Base-by-base conservation (phyloP, 169 alveolate genomes). In the Plasmodium coatneyi region DNA sequence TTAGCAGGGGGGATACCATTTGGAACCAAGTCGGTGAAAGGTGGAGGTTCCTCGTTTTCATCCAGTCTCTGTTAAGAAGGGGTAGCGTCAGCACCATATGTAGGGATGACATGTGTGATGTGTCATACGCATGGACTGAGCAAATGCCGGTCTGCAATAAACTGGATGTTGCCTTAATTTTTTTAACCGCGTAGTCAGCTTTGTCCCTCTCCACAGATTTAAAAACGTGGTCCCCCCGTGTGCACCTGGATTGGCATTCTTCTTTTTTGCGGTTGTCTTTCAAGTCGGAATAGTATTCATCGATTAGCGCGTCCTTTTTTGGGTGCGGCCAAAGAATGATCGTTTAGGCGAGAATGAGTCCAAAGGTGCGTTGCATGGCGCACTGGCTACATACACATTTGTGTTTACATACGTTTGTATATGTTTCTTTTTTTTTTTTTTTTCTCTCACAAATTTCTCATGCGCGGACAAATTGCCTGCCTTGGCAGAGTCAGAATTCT, bases 1-100 rank as follows among this genome's bases (percentile, higher is more conserved):
- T 41, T 19, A 80, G 39, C 2, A 22, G 4, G 1, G 36, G 28
- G 22, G 32, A 34, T 28, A 82, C 93, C 93, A 54, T 84, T 84
- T 49, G 76, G 86, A 46, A 84, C 84, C 52, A 84, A 74, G 41
- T 84, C 93, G 14, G 86, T 36, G 49, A 84, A 74, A 28, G 30
- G 79, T 10, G 93, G 93, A 52, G 93, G 86, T 7, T 72, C 86
- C 14, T 74, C 93, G n/a, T 84, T 84, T 25, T 84, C 93, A 84
- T 84, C 93, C 32, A 84, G 43, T 84, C 93, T 84, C 93, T 84
- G 22, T 30, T 41, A 41, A 9, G 16, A 80, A 6, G 60, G 60
- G 79, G 78, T 28, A 83, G 30, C 14, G 7, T 39, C 6, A 39
- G 14, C 46, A 83, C 54, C 43, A 71, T 41, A 79, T 4, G 28